phyloP scores from a whole-genome alignment of 2,329 filamentous ascomycete species.

The Tolypocladium nubicola region DNA sequence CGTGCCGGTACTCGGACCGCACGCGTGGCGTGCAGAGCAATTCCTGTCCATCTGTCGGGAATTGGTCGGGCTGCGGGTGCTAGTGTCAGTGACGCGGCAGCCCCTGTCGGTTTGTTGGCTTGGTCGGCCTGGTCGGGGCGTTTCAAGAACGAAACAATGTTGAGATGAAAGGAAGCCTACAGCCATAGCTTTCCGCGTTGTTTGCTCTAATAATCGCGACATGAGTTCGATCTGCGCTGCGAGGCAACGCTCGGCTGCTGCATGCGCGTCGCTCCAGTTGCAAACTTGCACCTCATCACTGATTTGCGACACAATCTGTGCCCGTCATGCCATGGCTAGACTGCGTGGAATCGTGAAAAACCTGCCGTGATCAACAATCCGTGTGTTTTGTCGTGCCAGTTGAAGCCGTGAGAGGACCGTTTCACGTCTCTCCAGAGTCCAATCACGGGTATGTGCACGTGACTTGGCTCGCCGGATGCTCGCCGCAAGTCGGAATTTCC shows the following conservation, averaged over 20 bases:
- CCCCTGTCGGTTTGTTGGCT: too few relatives aligned
- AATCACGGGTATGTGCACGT: constrained; percentile 1
- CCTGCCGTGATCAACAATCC: too few relatives aligned
- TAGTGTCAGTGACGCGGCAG: too few relatives aligned
- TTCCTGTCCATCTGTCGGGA: too few relatives aligned
- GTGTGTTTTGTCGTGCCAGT: not conserved
- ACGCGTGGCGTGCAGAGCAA: not conserved
- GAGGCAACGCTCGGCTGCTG: not conserved
- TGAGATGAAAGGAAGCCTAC: not conserved
- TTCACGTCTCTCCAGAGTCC: not conserved
- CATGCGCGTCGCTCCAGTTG: not conserved
- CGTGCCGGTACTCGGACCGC: not conserved
- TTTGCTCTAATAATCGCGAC: not conserved
- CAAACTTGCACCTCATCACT: not conserved
- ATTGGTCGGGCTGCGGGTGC: too few relatives aligned
- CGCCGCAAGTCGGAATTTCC: not conserved
- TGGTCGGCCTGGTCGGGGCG: not conserved
- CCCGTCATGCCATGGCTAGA: not conserved
- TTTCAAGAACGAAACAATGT: not conserved
- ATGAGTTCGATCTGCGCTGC: not conserved
- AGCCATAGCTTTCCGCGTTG: not conserved
- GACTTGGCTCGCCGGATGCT: constrained; percentile 1
- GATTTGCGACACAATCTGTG: not conserved
- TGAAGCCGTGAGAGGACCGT: not conserved
- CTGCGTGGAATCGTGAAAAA: not conserved